Base-by-base conservation (phyloP, 192 early-diverging fungal species). In the Radiomyces spectabilis region DNA sequence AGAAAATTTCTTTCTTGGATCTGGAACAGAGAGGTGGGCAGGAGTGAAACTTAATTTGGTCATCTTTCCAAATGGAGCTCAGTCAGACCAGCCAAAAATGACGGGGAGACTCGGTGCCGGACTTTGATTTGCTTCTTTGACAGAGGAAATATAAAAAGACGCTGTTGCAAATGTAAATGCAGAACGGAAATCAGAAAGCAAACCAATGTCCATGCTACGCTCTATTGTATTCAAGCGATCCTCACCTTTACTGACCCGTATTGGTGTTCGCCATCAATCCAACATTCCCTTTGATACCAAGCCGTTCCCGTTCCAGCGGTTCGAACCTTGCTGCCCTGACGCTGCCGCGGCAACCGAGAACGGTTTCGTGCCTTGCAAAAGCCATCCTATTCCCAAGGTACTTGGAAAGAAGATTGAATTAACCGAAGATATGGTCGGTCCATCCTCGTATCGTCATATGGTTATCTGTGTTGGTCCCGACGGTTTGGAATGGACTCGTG, bases 401-500 rank as follows among this genome's bases (percentile, higher is more conserved):
- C 37, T 70, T 29, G 68, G 68, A 9, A 31, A 32, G 2, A 70
- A 64, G 30, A 51, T 70, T 21, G 68, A 70, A 18, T 33, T 56
- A 15, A 49, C 39, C 21, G 50, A 22, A 10, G 29, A 33, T 30
- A 70, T 70, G 68, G 32, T 16, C 1, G 40, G 34, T 2, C 19
- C 21, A 42, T 15, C 24, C 7, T 31, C 52, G 3, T 19, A 51
- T 24, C 56, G 57, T 8, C 68, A 70, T 38, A 25, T 70, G 24
- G 62, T 70, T 22, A 61, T 50, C 4, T 70, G 61, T 51, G 57
- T 70, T 1, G 68, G 68, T 21, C 24, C 44, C 18, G 38, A 69
- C 7, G 60, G 46, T 1, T 22, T 31, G 6, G 68, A 70, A 40
- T 70, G 68, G 68, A 26, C 30, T 15, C 51, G 47, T 15, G 61